phyloP scores from a whole-genome alignment of 129 eudicot genomes.

The Centaurea solstitialis region DNA sequence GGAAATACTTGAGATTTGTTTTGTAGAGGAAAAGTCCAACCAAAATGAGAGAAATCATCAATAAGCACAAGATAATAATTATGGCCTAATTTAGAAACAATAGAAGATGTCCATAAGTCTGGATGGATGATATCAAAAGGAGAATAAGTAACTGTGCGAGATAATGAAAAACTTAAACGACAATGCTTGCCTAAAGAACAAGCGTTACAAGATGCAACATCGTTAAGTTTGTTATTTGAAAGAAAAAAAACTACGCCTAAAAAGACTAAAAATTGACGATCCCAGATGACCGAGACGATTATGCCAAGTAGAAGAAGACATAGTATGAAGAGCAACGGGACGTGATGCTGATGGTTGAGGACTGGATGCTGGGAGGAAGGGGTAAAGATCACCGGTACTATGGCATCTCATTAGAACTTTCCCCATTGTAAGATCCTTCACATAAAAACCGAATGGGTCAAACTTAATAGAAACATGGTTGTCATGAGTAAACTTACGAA shows the following conservation, averaged over 20 bases:
- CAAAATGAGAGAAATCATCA: not conserved
- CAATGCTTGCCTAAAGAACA: too few species aligned
- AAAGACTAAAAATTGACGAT: too few species aligned
- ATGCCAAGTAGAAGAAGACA: not conserved
- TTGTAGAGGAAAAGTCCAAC: not conserved
- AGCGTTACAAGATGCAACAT: not conserved
- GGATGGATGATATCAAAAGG: not conserved
- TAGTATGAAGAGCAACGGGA: not conserved
- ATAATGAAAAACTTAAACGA: too few species aligned
- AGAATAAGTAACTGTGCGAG: not conserved
- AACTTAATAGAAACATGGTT: not conserved
- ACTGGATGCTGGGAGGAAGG: too few species aligned
- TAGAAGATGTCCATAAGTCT: not conserved
- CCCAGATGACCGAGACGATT: not conserved
- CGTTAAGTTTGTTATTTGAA: too few species aligned
- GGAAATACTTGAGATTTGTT: not conserved
- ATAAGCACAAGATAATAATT: not conserved
- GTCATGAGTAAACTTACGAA: not conserved
- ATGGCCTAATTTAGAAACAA: not conserved
- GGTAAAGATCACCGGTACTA: too few species aligned
- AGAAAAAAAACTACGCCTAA: too few species aligned
- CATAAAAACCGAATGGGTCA: not conserved
- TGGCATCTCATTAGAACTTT: not conserved
- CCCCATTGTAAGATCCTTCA: not conserved
- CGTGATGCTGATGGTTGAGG: too few species aligned